Base-by-base conservation (phyloP, 192 early-diverging fungal species). In the Mortierella claussenii region DNA sequence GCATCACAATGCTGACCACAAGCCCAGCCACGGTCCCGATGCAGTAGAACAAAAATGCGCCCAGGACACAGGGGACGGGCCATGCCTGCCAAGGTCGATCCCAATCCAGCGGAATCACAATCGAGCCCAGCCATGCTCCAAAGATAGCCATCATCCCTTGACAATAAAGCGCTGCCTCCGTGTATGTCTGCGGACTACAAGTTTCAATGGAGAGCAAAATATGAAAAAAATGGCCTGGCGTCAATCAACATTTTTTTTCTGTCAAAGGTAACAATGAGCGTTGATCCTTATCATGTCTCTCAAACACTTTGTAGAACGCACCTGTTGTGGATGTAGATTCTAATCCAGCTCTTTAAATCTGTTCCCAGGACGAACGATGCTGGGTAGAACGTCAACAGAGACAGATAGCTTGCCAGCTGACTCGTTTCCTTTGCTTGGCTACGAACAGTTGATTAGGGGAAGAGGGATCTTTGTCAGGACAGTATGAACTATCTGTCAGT, bases 71-170 rank as follows among this genome's bases (percentile, higher is more conserved):
- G 15, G 83, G 81, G 27, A 84, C 81, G 1, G 83, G 83, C 83
- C 83, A 84, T 48, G 69, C 80, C 58, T 86, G 85, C 85, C 85
- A 86, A 23, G 83, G 78, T 42, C 82, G 55, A 55, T 86, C 85
- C 85, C 85, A 86, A 63, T 86, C 85, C 66, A 86, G 54, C 1
- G 85, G 85, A 47, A 86, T 78, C 28, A 86, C 85, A 59, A 86
- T 75, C 27, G 85, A 80, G 6, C 85, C 85, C 18, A 86, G 64
- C 85, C 85, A 86, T 26, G 85, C 82, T 21, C 85, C 85, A 50
- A 81, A 78, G 26, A 85, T 68, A 1, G 78, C 48, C 60, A 74
- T 79, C 28, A 85, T 62, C 20, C 68, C 71, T 55, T 82, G 83
- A 17, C 79, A 74, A 54, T 85, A 82, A 3, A 78, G 55, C 27